phyloP scores from a whole-genome alignment of 2,329 filamentous ascomycete genomes.

The Cytospora paraplurivora region DNA sequence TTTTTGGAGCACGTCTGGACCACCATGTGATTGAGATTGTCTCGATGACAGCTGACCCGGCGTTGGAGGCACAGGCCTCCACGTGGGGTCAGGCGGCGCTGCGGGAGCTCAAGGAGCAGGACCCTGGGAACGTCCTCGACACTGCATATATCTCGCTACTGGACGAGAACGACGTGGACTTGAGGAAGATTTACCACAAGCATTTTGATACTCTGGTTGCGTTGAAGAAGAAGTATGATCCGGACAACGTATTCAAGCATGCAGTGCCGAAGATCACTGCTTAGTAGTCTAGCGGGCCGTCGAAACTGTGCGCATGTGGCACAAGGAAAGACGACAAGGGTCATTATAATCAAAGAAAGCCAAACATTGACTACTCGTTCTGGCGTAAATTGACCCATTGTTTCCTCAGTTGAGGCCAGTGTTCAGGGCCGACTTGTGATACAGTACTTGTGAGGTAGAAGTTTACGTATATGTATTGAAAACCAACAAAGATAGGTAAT shows the following conservation, averaged over 20 bases:
- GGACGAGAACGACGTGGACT: slow-evolving; percentile 32
- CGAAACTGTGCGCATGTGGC: no score
- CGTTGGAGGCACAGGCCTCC: slow-evolving; percentile 1
- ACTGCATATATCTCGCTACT: slow-evolving; percentile 39
- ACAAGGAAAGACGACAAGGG: no score
- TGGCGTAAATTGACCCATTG: no score
- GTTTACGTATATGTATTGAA: no score
- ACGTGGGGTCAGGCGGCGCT: slow-evolving; percentile 29
- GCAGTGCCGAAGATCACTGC: neutral
- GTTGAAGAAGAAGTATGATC: slow-evolving; percentile 41
- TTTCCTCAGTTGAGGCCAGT: no score
- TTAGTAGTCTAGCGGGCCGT: neutral
- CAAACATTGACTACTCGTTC: no score
- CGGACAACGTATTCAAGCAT: slow-evolving; percentile 39
- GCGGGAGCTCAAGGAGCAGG: slow-evolving; percentile 31
- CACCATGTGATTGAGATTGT: slow-evolving; percentile 19
- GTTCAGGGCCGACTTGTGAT: no score
- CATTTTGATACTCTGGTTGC: slow-evolving; percentile 30
- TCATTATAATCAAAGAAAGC: no score
- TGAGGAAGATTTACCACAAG: slow-evolving; percentile 37
- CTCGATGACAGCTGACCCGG: slow-evolving; percentile 20
- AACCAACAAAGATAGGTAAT: no score
- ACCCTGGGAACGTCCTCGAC: slow-evolving; percentile 33
- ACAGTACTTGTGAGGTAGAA: no score
- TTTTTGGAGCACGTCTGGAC: slow-evolving; percentile 14